A percentile compares a stretch with the other conserved stretches of the same genome.
Evolutionary conservation across 768 basidiomycete species (phyloP).

Genomic region (Macrolepiota fuliginosa): DNA sequence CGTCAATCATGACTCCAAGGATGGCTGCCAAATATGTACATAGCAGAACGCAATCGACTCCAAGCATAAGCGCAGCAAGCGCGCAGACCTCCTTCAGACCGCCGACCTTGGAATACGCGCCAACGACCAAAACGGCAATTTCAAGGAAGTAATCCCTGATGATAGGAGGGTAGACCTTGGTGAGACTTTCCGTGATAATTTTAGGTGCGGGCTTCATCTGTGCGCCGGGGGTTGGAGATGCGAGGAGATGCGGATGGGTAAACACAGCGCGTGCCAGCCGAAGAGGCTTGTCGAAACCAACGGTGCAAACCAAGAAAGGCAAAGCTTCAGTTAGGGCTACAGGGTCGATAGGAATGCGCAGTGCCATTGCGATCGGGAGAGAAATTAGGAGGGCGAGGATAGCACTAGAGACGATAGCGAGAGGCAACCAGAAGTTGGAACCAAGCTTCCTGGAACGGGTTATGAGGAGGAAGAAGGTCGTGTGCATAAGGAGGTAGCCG

Average conservation of each 20-base stretch:
- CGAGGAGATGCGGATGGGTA: constrained; percentile 66
- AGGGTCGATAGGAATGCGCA: constrained; percentile 88
- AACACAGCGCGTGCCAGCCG: constrained; percentile 89
- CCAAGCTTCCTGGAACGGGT: constrained; percentile 85
- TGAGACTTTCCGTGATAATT: constrained; percentile 82
- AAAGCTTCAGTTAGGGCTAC: constrained; percentile 93
- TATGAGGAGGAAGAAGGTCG: constrained; percentile 89
- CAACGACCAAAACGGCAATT: constrained; percentile 83
- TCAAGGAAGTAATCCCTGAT: constrained; percentile 93
- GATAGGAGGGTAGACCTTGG: constrained; percentile 76
- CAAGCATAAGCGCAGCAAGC: constrained; percentile 84
- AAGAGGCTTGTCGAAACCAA: constrained; percentile 97
- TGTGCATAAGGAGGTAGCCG: constrained; percentile 95
- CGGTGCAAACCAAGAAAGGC: constrained; percentile 95
- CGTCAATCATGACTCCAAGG: constrained; percentile 95
- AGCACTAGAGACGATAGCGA: constrained; percentile 76
- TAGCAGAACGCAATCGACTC: constrained; percentile 83
- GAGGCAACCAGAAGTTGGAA: constrained; percentile 52
- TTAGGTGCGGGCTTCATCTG: constrained; percentile 73
- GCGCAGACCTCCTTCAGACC: constrained; percentile 95
- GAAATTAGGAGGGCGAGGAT: constrained; percentile 83
- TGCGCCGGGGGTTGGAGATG: constrained; percentile 27
- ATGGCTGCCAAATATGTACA: constrained; percentile 90
- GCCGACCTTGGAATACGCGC: constrained; percentile 82
- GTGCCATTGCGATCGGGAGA: constrained; percentile 67